These are phyloP conservation scores for Colletotrichum zoysiae DNA, from an alignment of 2,329 filamentous ascomycete species.

Conservation along the genomic window DNA sequence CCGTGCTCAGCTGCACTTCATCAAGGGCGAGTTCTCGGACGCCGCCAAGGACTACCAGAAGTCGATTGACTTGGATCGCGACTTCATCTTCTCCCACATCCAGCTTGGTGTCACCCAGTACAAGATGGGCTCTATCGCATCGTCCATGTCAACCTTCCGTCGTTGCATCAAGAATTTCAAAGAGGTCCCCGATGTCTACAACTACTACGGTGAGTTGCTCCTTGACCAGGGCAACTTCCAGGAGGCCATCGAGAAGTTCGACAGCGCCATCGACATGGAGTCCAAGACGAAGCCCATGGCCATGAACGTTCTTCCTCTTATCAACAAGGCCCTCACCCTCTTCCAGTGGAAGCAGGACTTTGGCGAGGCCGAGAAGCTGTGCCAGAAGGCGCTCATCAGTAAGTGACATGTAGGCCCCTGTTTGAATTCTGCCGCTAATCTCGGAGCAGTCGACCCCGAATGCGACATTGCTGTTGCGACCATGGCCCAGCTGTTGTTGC, in stretches of 20 bases:
- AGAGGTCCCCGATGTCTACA: constrained; percentile 97
- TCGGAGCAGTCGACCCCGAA: constrained; percentile 85
- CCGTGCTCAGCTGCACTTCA: constrained; percentile 97
- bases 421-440: constrained; percentile 49
- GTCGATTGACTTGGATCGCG: constrained; percentile 94
- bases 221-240: constrained; percentile 96
- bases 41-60: constrained; percentile 99
- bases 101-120: constrained; percentile 99
- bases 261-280: constrained; percentile 98
- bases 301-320: constrained; percentile 97
- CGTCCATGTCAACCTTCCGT: constrained; percentile 98
- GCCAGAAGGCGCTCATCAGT: constrained; percentile 98
- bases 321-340: constrained; percentile 97
- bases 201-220: constrained; percentile 98
- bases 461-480: constrained; percentile 99
- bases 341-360: constrained; percentile 99
- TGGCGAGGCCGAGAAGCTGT: constrained; percentile 92
- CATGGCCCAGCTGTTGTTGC: constrained; percentile 96
- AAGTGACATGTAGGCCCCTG: constrained; percentile 57
- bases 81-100: constrained; percentile 99
- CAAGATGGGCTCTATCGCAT: constrained; percentile 98
- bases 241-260: constrained; percentile 97
- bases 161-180: constrained; percentile 99
- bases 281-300: constrained; percentile 92
- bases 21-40: constrained; percentile 91